A percentile compares a stretch with the other conserved stretches of the same genome.
These are phyloP conservation scores for Phlyctochytrium planicorne DNA, from an alignment of 192 early-diverging fungal species.

Conservation along the genomic window DNA sequence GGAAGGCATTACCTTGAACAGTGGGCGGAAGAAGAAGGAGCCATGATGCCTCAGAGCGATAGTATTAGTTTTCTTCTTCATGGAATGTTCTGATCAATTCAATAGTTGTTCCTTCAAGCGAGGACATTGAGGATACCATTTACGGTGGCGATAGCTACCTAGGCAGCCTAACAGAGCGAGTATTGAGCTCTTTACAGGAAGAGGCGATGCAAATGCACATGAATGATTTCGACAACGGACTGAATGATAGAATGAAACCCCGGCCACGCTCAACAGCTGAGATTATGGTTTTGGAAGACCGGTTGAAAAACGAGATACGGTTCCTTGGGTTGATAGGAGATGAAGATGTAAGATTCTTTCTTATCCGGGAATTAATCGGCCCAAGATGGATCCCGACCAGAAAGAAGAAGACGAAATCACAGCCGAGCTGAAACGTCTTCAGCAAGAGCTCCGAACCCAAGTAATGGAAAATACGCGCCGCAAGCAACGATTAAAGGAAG, in stretches of 20 bases:
- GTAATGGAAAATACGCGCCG: constrained; percentile 64
- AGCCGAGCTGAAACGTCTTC: constrained; percentile 57
- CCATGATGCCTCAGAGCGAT: constrained; percentile 14
- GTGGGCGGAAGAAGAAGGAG: constrained; percentile 54
- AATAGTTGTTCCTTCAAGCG: too few relatives aligned
- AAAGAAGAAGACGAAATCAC: constrained; percentile 51
- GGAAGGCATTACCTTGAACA: constrained; percentile 72
- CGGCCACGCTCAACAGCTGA: constrained; percentile 43
- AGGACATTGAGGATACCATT: constrained; percentile 33
- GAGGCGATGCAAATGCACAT: constrained; percentile 47
- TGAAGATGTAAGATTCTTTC: constrained; percentile 57
- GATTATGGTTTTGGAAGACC: constrained; percentile 71
- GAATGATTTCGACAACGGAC: neutral
- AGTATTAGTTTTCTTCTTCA: too few relatives aligned
- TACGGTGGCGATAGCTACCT: constrained; percentile 60
- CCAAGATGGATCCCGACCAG: constrained; percentile 5
- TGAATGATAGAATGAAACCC: neutral
- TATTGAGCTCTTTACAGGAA: constrained; percentile 62
- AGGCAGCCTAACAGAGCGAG: constrained; percentile 77
- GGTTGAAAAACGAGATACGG: constrained; percentile 77
- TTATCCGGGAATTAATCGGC: neutral
- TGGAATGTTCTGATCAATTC: too few relatives aligned
- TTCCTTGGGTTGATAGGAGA: constrained; percentile 80
- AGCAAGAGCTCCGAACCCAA: constrained; percentile 72
- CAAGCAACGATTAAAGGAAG: constrained; percentile 63